Base-by-base conservation (phyloP, 306 rosid genomes). In the Cucurbita moschata region DNA sequence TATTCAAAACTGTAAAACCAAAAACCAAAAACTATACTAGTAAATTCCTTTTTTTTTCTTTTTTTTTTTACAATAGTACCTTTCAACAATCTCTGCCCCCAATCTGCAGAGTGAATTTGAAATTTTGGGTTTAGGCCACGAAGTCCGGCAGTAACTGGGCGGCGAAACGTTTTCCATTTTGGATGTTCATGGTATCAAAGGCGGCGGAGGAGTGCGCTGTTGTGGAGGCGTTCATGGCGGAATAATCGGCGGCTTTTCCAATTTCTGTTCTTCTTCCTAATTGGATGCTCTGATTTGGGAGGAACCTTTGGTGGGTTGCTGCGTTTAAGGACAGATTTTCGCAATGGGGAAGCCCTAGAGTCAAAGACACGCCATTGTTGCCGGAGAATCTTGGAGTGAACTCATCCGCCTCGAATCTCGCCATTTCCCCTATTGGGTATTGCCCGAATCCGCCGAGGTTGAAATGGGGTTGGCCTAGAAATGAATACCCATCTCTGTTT, bases 61-160 rank as follows among this genome's bases (percentile, higher is more conserved):
- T 37, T 10, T 14, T 84, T 94, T 88, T 91, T 81, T 91, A 94
- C 97, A 85, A 86, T 85, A 85, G 92, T 86, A 85, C 82, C 82
- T 70, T 30, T 16, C 44, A 70, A 4, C 71, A 67, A 44, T 50
- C 60, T 13, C 3, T 50, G 14, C 54, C 74, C 14, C 60, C 74
- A 50, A 44, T 68, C 18, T 65, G 71, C 49, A 18, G 30, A 40
- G 15, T n/a, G 60, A 18, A 19, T 18, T 5, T 67, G 49, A 62
- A 62, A 14, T 67, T 46, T 66, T 21, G 39, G 6, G 49, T 47
- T 81, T 52, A 89, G 16, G 97, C 86, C 82, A 91, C 99, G 69
- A 86, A 94, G 76, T 94, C 99, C 3, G 90, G 97, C 75, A 94
- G 82, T 83, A 91, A 86, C 77, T 91, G 99, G 7, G 98, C 96